Base-by-base conservation (phyloP, 441 rosid genomes). In the Cnidoscolus chayamansa region DNA sequence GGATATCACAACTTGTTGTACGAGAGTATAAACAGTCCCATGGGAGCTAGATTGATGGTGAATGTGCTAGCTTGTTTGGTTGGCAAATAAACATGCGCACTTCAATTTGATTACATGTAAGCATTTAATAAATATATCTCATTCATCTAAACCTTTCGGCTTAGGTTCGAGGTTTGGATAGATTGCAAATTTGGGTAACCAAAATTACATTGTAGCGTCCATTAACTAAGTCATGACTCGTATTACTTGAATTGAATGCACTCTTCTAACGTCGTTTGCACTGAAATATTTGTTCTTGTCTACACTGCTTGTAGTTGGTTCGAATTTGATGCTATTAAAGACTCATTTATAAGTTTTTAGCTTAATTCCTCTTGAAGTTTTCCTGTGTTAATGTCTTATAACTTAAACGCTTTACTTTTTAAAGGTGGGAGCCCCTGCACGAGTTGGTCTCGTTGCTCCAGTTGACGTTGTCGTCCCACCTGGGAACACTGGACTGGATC, bases 351-450 rank as follows among this genome's bases (percentile, higher is more conserved):
- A 2, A 25, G 25, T 25, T 25, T 17, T 55, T 19, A 7, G 17
- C 6, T 7, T 1, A 17, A 35, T 35, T 35, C 3, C 40, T 35
- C 40, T 35, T 55, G 30, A 10, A 7, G 3, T 17, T 48, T 12
- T n/a, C 15, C 48, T 17, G 7, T 19, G 25, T 16, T 35, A 7
- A 35, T 0, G 37, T 58, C 43, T 62, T 40, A n/a, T 40, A n/a
- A 62, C 8, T 12, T n/a, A 1, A 62, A n/a, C 35, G 40, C 40
- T 6, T 11, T 6, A 57, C 17, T 10, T 60, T 25, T 49, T 9
- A 49, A 54, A 92, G 98, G 98, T 94, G 71, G 98, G 98, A 73
- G 99, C 99, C 64, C 99, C 98, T 19, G 98, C 99, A 73, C 98
- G 98, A 78, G 99, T 94, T 59, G 99, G 98, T 54, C 78, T 92